Base-by-base conservation (phyloP, 164 flowering plant genomes). In the Stephania cephalantha region DNA sequence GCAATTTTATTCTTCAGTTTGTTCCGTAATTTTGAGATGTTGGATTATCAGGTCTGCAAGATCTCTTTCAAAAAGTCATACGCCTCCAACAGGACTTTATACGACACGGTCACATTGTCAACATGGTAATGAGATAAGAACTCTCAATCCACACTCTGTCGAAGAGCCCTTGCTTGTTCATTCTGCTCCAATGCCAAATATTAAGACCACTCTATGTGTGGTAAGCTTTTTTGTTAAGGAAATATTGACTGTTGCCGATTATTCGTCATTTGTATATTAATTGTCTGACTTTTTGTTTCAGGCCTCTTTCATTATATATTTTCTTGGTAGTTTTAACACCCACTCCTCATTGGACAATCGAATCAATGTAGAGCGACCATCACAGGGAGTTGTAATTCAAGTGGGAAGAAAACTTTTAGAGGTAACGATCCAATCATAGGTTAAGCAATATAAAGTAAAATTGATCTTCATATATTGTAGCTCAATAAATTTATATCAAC, bases 1-100 rank as follows among this genome's bases (percentile, higher is more conserved):
- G 5, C 48, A 35, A 35, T 67, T 7, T 0, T 42, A 3, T 17
- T 35, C 71, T 35, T 30, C 12, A 17, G 15, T 68, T 35, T 35
- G 20, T 69, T 58, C 15, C 22, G 18, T 17, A 4, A 13, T 10
- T 42, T 67, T 44, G 71, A 42, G 73, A 29, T 52, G 10, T 13
- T 77, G 55, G 44, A 35, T 25, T 73, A 35, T 69, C 86, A 91
- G 93, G 83, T 91, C 92, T 50, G 93, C 92, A 70, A 88, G 93
- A 81, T 90, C 89, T 76, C 81, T 88, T 67, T 72, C 89, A 52
- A 83, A 78, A 46, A 86, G 91, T 78, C 82, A 76, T 73, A 83
- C 91, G 66, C 91, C 91, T 68, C 72, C 85, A 50, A 73, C 75
- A 13, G 86, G 91, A 67, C 86, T 87, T 31, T 81, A 77, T 81